A percentile compares a stretch with the other conserved stretches of the same genome.
Conservation (phyloP, 2,329 filamentous ascomycete genomes). For the Aspergillus cejpii region DNA sequence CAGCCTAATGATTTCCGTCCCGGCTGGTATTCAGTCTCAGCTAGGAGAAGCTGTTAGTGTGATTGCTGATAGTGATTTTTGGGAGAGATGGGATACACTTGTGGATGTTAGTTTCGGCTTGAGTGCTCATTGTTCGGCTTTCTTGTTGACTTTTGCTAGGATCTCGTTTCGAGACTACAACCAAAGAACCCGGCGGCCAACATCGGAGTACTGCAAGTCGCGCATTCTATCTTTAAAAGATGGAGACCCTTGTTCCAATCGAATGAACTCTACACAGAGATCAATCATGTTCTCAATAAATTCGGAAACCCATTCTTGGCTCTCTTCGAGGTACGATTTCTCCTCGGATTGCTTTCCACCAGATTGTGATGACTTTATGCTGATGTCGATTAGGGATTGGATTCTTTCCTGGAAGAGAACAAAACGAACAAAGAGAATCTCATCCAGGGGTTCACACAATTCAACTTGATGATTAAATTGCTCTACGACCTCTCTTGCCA, state of each 20-base stretch:
- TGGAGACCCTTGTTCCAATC: conserved; percentile 93
- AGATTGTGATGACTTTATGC: neutral
- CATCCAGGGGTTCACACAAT: conserved; percentile 70
- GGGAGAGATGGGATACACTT: conserved; percentile 90
- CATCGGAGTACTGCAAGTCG: conserved; percentile 90
- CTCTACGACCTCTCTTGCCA: conserved; percentile 97
- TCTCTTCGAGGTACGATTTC: conserved; percentile 60
- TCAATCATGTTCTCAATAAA: conserved; percentile 85
- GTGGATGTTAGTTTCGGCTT: conserved; percentile 57
- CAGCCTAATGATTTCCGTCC: conserved; percentile 90
- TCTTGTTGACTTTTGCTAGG: conserved; percentile 42
- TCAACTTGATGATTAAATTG: conserved; percentile 84
- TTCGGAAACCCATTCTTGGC: conserved; percentile 79
- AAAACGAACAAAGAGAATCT: conserved; percentile 67
- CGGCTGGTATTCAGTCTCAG: conserved; percentile 80
- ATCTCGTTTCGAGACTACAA: conserved; percentile 82
- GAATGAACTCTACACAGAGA: conserved; percentile 86
- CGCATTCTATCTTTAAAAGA: conserved; percentile 93
- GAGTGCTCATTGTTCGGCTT: neutral
- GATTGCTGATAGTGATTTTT: conserved; percentile 97
- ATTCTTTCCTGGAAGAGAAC: conserved; percentile 61
- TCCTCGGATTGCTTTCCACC: neutral
- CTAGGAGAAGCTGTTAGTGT: conserved; percentile 94
- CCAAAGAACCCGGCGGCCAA: conserved; percentile 76
- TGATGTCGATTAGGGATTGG: conserved; percentile 37